A percentile compares a stretch with the other conserved stretches of the same genome.
phyloP scores from a whole-genome alignment of 768 basidiomycete genomes.

The Leucocoprinus sp. region DNA sequence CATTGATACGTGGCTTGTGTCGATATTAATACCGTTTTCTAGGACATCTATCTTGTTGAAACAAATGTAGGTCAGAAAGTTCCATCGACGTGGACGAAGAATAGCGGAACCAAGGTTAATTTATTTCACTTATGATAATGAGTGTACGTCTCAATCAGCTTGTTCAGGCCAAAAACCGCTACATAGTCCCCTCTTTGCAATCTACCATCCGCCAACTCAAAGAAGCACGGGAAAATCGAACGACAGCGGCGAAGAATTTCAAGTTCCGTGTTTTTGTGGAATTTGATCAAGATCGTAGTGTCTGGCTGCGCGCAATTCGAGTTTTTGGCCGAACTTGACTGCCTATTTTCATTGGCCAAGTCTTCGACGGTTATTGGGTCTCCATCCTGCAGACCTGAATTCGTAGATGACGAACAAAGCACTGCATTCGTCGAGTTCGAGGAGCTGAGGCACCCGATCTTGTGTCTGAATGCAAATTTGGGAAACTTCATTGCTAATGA shows the following conservation, averaged over 20 bases:
- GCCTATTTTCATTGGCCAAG: slow-evolving; percentile 86
- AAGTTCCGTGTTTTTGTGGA: slow-evolving; percentile 70
- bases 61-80: slow-evolving; percentile 53
- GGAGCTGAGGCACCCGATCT: slow-evolving; percentile 82
- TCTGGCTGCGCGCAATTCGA: slow-evolving; percentile 79
- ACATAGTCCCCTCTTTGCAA: slow-evolving; percentile 66
- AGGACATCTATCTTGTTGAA: slow-evolving; percentile 92
- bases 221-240: slow-evolving; percentile 88
- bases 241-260: slow-evolving; percentile 74
- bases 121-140: no score
- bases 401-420: slow-evolving; percentile 59
- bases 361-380: slow-evolving; percentile 85
- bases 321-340: slow-evolving; percentile 95
- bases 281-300: slow-evolving; percentile 71
- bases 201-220: slow-evolving; percentile 73
- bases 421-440: slow-evolving; percentile 81
- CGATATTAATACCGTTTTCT: not conserved
- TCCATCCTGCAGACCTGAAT: slow-evolving; percentile 86
- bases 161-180: slow-evolving; percentile 63
- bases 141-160: not conserved
- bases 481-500: slow-evolving; percentile 90
- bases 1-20: not conserved
- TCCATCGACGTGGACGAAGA: slow-evolving; percentile 83
- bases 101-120: slow-evolving; percentile 67
- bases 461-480: slow-evolving; percentile 53